Evolutionary conservation across 2,329 filamentous ascomycete species (phyloP).

Genomic region (Dothideomycetes sp.): DNA sequence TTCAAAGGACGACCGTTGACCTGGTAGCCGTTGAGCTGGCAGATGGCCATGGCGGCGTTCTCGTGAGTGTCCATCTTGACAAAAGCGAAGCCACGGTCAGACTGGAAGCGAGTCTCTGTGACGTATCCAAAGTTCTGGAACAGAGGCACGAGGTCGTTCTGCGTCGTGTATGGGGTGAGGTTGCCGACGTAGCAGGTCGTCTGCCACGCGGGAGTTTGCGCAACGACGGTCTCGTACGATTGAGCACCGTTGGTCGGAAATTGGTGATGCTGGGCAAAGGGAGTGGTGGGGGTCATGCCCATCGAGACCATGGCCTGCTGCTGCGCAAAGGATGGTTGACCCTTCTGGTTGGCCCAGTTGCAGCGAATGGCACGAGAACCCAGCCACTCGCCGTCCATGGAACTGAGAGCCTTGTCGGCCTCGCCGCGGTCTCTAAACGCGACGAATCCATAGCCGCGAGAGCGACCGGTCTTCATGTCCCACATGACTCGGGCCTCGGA

Average conservation of each 20-base stretch:
- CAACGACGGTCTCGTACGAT: constrained; percentile 94
- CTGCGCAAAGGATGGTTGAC: constrained; percentile 96
- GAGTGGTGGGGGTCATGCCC: constrained; percentile 95
- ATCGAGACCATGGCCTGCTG: constrained; percentile 95
- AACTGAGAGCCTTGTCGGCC: constrained; percentile 89
- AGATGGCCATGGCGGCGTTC: constrained; percentile 96
- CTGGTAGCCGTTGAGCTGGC: constrained; percentile 94
- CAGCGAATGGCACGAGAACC: constrained; percentile 95
- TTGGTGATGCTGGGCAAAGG: constrained; percentile 83
- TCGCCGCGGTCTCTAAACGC: constrained; percentile 90
- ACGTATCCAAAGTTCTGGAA: constrained; percentile 99
- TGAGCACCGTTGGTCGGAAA: constrained; percentile 95
- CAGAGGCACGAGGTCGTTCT: constrained; percentile 90
- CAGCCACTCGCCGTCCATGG: constrained; percentile 99
- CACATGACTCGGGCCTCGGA: constrained; percentile 99
- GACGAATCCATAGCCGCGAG: constrained; percentile 94
- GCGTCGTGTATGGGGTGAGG: constrained; percentile 91
- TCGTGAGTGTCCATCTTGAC: constrained; percentile 99
- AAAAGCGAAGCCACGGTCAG: constrained; percentile 94
- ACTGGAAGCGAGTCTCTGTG: constrained; percentile 93
- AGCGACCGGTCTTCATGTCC: constrained; percentile 99
- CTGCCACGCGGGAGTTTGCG: constrained; percentile 94
- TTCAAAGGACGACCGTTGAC: constrained; percentile 94
- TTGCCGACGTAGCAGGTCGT: constrained; percentile 98
- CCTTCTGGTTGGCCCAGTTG: constrained; percentile 99